Conservation (phyloP, 2,329 filamentous ascomycete species). For the Fusarium zealandicum region DNA sequence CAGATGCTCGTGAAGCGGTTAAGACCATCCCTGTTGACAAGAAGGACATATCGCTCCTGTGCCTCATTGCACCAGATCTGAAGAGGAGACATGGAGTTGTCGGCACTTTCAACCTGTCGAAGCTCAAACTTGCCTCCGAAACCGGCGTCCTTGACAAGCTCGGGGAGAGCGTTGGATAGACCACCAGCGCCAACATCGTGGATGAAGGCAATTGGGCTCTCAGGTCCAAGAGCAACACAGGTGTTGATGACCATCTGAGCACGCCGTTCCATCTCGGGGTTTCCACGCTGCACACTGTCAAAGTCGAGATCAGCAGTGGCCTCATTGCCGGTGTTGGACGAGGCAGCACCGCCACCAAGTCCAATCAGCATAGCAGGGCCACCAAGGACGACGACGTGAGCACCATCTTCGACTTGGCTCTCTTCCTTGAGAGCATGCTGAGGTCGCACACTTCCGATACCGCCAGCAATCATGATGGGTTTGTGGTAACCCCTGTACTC, state of each 20-base stretch:
- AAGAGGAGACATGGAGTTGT: slow-evolving; percentile 90
- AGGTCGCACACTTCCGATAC: slow-evolving; percentile 89
- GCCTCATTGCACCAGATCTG: slow-evolving; percentile 97
- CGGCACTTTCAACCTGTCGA: slow-evolving; percentile 90
- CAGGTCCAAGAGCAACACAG: slow-evolving; percentile 81
- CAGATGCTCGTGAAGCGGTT: slow-evolving; percentile 76
- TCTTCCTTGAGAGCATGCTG: slow-evolving; percentile 89
- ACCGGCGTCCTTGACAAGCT: slow-evolving; percentile 90
- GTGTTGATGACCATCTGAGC: slow-evolving; percentile 99
- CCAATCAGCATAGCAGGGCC: slow-evolving; percentile 98
- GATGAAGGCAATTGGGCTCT: slow-evolving; percentile 94
- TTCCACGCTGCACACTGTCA: slow-evolving; percentile 94
- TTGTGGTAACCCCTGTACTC: slow-evolving; percentile 95
- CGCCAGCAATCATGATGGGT: slow-evolving; percentile 97
- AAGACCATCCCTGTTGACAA: slow-evolving; percentile 81
- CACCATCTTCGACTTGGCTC: slow-evolving; percentile 81
- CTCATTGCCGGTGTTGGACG: slow-evolving; percentile 87
- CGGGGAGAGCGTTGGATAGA: slow-evolving; percentile 70
- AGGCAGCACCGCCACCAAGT: slow-evolving; percentile 92
- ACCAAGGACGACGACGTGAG: slow-evolving; percentile 89
- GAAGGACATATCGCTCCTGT: slow-evolving; percentile 93
- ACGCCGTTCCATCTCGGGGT: slow-evolving; percentile 93
- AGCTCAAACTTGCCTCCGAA: slow-evolving; percentile 92
- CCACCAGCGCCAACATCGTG: slow-evolving; percentile 97
- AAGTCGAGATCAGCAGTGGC: slow-evolving; percentile 93